phyloP scores from a whole-genome alignment of 2,329 filamentous ascomycete species.

The Aspergillus fischeri region DNA sequence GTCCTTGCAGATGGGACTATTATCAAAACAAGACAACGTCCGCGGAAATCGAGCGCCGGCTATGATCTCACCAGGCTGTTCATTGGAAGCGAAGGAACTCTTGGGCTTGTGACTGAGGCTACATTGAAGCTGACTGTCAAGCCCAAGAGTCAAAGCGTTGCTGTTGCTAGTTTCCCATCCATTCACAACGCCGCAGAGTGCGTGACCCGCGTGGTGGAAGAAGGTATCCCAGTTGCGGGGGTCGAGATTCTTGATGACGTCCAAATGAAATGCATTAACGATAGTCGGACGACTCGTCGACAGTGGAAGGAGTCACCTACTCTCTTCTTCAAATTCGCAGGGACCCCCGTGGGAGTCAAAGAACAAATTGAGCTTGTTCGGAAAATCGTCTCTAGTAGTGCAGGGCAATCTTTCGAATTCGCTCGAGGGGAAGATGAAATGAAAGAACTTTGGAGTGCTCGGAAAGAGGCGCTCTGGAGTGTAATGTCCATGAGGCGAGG shows the following conservation, averaged over 20 bases:
- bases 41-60: slow-evolving; percentile 83
- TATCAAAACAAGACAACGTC: slow-evolving; percentile 82
- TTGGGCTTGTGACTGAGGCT: slow-evolving; percentile 87
- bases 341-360: slow-evolving; percentile 59
- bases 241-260: slow-evolving; percentile 90
- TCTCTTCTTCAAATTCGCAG: slow-evolving; percentile 71
- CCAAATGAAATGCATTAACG: slow-evolving; percentile 72
- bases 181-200: slow-evolving; percentile 72
- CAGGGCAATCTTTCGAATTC: slow-evolving; percentile 63
- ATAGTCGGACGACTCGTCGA: slow-evolving; percentile 41
- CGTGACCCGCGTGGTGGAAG: slow-evolving; percentile 72
- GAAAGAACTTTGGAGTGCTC: slow-evolving; percentile 67
- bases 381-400: slow-evolving; percentile 52
- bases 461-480: slow-evolving; percentile 71
- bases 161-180: slow-evolving; percentile 63
- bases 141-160: slow-evolving; percentile 75
- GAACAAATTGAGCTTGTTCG: slow-evolving; percentile 60
- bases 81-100: slow-evolving; percentile 85
- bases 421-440: slow-evolving; percentile 62
- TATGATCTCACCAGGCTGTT: slow-evolving; percentile 89
- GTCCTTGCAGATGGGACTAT: slow-evolving; percentile 87
- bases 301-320: slow-evolving; percentile 67
- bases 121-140: slow-evolving; percentile 80
- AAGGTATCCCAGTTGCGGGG: slow-evolving; percentile 82
- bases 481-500: slow-evolving; percentile 62